Conservation (phyloP, 257 asterid genomes). For the Schizonepeta tenuifolia region DNA sequence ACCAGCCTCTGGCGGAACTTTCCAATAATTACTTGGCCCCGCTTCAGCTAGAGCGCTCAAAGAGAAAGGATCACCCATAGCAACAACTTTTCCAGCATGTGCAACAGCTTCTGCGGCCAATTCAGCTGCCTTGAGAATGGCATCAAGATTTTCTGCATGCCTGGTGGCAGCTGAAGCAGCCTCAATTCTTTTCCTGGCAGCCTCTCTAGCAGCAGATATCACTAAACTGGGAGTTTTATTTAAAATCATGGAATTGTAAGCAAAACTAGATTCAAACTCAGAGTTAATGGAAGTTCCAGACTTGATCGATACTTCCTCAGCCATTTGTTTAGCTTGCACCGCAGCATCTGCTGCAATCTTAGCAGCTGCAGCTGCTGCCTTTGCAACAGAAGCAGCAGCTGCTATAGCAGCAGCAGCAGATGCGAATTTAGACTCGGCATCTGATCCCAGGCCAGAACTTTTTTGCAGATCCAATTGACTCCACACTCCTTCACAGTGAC, state of each 20-base stretch:
- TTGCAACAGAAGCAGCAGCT: conserved; percentile 95
- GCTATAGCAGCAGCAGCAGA: conserved; percentile 91
- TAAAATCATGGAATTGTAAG: conserved; percentile 37
- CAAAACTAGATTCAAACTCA: conserved; percentile 30
- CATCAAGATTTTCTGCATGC: conserved; percentile 91
- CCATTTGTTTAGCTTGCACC: conserved; percentile 81
- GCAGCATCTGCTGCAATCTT: conserved; percentile 90
- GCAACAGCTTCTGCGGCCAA: conserved; percentile 96
- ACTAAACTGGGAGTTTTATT: conserved; percentile 57
- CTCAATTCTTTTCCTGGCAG: conserved; percentile 86
- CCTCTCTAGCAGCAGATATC: conserved; percentile 88
- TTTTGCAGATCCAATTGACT: conserved; percentile 66
- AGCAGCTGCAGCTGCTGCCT: conserved; percentile 99
- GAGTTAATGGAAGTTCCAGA: conserved; percentile 43
- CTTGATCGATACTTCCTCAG: conserved; percentile 64
- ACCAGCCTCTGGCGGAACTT: conserved; percentile 40
- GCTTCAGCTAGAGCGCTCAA: conserved; percentile 66
- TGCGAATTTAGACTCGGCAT: conserved; percentile 72
- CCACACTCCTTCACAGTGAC: conserved; percentile 87
- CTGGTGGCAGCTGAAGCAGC: conserved; percentile 97
- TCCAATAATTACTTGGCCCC: conserved; percentile 80
- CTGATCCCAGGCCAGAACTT: conserved; percentile 60
- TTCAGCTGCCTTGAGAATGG: conserved; percentile 93
- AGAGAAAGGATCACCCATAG: conserved; percentile 83
- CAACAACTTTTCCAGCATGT: conserved; percentile 85